Conservation (phyloP, 164 flowering plant species). For the Paratinospora sagittata region DNA sequence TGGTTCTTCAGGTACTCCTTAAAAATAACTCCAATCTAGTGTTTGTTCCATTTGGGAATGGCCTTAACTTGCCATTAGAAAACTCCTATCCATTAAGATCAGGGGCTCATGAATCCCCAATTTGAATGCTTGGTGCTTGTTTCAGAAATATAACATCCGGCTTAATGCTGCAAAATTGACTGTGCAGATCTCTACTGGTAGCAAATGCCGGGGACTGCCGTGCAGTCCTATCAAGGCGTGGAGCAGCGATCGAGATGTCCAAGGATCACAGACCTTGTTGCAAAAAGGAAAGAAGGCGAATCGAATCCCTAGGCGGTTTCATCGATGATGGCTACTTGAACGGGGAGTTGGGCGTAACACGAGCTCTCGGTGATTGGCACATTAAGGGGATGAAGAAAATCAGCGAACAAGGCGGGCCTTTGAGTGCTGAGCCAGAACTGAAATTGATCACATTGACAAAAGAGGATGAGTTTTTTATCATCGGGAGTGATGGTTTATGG, state of each 20-base stretch:
- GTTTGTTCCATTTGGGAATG: not conserved
- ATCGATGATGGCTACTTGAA: conserved; percentile 83
- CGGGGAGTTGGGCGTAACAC: conserved; percentile 71
- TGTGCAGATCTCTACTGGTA: conserved; percentile 73
- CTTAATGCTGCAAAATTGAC: too few species aligned
- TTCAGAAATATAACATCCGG: too few species aligned
- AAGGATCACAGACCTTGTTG: conserved; percentile 79
- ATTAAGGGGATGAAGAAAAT: conserved; percentile 64
- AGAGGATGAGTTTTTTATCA: conserved; percentile 83
- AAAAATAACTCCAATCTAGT: not conserved
- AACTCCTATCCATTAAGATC: too few species aligned
- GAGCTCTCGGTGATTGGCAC: conserved; percentile 95
- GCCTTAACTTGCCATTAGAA: too few species aligned
- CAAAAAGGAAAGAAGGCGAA: conserved; percentile 42
- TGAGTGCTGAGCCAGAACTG: conserved; percentile 91
- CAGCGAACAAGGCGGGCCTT: conserved; percentile 47
- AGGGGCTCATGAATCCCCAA: not conserved
- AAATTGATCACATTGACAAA: conserved; percentile 51
- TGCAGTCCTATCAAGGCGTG: conserved; percentile 75
- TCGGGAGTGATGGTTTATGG: conserved; percentile 92
- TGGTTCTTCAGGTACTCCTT: not conserved
- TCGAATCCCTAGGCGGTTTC: conserved; percentile 82
- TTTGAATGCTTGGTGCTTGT: not conserved
- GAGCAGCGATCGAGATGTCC: conserved; percentile 75
- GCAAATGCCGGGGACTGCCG: conserved; percentile 98